Evolutionary conservation across 768 basidiomycete genomes (phyloP).

Genomic region (Xerocomellus intermedius): DNA sequence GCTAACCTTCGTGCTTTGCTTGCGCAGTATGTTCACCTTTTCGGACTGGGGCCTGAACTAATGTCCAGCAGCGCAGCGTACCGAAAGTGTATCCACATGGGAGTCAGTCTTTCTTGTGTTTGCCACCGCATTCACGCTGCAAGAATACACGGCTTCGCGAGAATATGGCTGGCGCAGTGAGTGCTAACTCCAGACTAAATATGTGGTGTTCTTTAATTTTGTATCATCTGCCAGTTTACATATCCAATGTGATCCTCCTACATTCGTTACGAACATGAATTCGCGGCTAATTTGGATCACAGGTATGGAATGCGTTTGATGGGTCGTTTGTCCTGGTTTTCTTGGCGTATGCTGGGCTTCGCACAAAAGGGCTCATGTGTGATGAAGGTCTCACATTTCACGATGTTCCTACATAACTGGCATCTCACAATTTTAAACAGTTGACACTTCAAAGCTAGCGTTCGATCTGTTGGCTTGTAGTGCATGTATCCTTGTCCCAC

Average conservation of each 20-base stretch:
- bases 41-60: background rate
- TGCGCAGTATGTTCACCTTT: constrained; percentile 55
- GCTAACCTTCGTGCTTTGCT: constrained; percentile 67
- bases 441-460: constrained; percentile 51
- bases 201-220: background rate
- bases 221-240: constrained; percentile 54
- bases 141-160: constrained; percentile 84
- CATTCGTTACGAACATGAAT: background rate
- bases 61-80: constrained; percentile 51
- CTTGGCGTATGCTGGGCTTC: constrained; percentile 61
- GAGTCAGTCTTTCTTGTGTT: constrained; percentile 77
- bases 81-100: constrained; percentile 50
- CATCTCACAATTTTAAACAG: constrained; percentile 27
- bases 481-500: constrained; percentile 82
- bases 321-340: constrained; percentile 71
- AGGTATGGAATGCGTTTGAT: constrained; percentile 94
- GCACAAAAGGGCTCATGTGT: constrained; percentile 58
- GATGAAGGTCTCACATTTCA: constrained; percentile 44
- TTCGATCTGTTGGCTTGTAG: constrained; percentile 86
- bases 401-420: background rate
- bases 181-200: constrained; percentile 31
- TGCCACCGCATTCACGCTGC: constrained; percentile 73
- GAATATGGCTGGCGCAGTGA: constrained; percentile 87
- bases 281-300: constrained; percentile 2
- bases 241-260: constrained; percentile 63